Evolutionary conservation across 441 rosid genomes (phyloP), one percentile per base, ranked within the genome.

Genomic region (Omphalea diandra): DNA sequence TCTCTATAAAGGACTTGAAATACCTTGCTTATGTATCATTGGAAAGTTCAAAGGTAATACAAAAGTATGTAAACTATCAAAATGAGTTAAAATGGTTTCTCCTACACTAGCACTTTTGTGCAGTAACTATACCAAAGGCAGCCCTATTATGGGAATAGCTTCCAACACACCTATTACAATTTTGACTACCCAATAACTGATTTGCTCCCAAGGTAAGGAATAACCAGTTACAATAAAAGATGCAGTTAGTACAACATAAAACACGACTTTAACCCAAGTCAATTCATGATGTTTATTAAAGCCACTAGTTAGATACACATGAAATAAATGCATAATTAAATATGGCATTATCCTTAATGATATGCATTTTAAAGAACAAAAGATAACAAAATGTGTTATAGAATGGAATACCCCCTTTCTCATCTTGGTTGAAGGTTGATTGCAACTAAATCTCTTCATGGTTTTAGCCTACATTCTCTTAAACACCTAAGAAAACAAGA

Each of bases 81-180:
- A 50, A 7, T 4, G 3, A 22, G 55, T 50, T 12, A 57, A 57
- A 57, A 3, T 57, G 24, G 63, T 29, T 59, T 33, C 26, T 35
- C 32, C 11, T 43, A 63, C 50, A 43, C 35, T 63, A 63, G 22
- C 67, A 63, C 18, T 64, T 46, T 14, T 55, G 15, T 17, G 9
- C 46, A 64, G 46, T 64, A 64, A 64, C 68, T 64, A 26, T 44
- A 64, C 22, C 40, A 64, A 64, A 44, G 41, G 0, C 20, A 14
- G n/a, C 17, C 14, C 14, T 7, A 64, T 64, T 27, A 46, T 7
- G 20, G 4, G 1, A 60, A 36, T 36, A 60, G 18, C 46, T 60
- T 60, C 29, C 0, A 9, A 3, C 31, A 50, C 24, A 27, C 55
- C 29, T 50, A 20, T 50, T 50, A 50, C 55, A 50, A 50, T 50